These are phyloP conservation scores for Aspergillus sp. DNA, from an alignment of 2,329 filamentous ascomycete genomes.

Conservation along the genomic window DNA sequence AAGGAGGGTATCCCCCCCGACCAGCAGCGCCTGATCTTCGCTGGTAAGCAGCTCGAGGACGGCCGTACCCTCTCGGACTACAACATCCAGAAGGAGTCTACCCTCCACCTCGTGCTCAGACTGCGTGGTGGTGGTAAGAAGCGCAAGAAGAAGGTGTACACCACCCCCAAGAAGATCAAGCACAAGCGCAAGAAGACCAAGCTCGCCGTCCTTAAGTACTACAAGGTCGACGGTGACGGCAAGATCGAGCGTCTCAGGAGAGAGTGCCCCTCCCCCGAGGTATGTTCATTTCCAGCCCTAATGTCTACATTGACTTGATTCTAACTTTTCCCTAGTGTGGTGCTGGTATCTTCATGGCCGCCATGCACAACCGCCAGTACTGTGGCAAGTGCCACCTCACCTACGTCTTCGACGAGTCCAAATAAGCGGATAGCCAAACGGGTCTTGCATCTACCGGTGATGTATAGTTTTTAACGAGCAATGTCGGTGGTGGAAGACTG, in stretches of 20 bases:
- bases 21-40: slow-evolving; percentile 99
- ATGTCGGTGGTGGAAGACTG: slow-evolving; percentile 5
- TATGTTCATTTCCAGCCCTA: slow-evolving; percentile 45
- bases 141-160: slow-evolving; percentile 99
- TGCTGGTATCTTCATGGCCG: slow-evolving; percentile 99
- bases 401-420: slow-evolving; percentile 66
- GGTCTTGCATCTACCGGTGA: slow-evolving; percentile 10
- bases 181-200: slow-evolving; percentile 99
- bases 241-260: slow-evolving; percentile 99
- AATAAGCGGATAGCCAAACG: slow-evolving; percentile 37
- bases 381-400: slow-evolving; percentile 70
- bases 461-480: slow-evolving; percentile 4
- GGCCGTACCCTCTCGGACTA: slow-evolving; percentile 98
- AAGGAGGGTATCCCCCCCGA: slow-evolving; percentile 99
- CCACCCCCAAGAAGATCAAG: slow-evolving; percentile 99
- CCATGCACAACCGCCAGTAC: slow-evolving; percentile 99
- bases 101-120: slow-evolving; percentile 94
- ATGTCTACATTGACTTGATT: slow-evolving; percentile 1
- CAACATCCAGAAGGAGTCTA: slow-evolving; percentile 99
- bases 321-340: slow-evolving; percentile 64
- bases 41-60: slow-evolving; percentile 99
- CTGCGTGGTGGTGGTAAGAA: slow-evolving; percentile 99
- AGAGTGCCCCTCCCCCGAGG: slow-evolving; percentile 90
- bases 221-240: slow-evolving; percentile 99
- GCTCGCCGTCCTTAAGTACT: slow-evolving; percentile 99